Evolutionary conservation across 192 early-diverging fungal species (phyloP).

Genomic region (Lobulomyces angularis): DNA sequence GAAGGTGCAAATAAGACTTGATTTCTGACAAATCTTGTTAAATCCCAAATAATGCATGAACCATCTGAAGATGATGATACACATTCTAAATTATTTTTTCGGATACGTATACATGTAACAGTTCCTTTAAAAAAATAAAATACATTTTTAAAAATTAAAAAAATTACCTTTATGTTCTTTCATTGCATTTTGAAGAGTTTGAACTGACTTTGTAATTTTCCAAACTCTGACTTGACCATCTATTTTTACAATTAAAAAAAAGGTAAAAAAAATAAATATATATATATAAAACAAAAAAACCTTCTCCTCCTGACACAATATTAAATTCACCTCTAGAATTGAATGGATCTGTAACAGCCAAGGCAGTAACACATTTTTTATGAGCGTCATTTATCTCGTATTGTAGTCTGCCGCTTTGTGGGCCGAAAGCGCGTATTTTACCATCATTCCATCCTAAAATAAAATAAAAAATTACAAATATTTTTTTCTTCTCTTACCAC

Average conservation of each 20-base stretch:
- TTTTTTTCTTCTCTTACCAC: slow-evolving; percentile 6
- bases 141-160: not conserved
- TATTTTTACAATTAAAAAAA: not conserved
- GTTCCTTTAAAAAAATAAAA: slow-evolving; percentile 17
- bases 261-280: not conserved
- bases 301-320: slow-evolving; percentile 43
- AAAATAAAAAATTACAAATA: slow-evolving; percentile 2
- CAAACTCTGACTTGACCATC: slow-evolving; percentile 50
- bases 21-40: slow-evolving; percentile 46
- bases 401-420: slow-evolving; percentile 42
- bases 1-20: slow-evolving; percentile 47
- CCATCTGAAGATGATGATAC: slow-evolving; percentile 41
- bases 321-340: slow-evolving; percentile 31
- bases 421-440: slow-evolving; percentile 49
- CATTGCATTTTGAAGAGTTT: slow-evolving; percentile 35
- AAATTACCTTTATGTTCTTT: slow-evolving; percentile 45
- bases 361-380: slow-evolving; percentile 36
- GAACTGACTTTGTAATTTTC: slow-evolving; percentile 28
- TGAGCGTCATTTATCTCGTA: slow-evolving; percentile 47
- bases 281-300: slow-evolving; percentile 2
- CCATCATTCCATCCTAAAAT: slow-evolving; percentile 44
- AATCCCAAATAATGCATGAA: slow-evolving; percentile 46
- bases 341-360: slow-evolving; percentile 35
- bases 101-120: slow-evolving; percentile 46
- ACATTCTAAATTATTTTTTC: slow-evolving; percentile 44